phyloP scores from a whole-genome alignment of 2,329 filamentous ascomycete species.

The Botrytis paeoniae region DNA sequence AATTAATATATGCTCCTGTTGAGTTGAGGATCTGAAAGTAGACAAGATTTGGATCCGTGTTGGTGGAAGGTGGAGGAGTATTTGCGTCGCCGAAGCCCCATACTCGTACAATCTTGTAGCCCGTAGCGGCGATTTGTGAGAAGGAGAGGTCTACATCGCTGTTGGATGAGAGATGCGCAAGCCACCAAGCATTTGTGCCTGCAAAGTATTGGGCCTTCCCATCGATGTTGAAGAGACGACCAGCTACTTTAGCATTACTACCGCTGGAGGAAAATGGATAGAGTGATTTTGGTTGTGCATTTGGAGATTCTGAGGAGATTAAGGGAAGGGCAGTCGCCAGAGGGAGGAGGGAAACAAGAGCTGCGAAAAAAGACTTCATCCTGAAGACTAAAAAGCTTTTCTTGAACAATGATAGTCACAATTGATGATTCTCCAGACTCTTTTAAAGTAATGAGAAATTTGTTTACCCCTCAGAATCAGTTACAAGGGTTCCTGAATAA shows the following conservation, averaged over 20 bases:
- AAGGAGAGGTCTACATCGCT: slow-evolving; percentile 48
- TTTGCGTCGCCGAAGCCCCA: slow-evolving; percentile 45
- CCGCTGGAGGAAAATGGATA: slow-evolving; percentile 7
- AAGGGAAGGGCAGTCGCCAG: not conserved
- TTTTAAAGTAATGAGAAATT: not conserved
- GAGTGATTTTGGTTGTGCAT: not conserved
- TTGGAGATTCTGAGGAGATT: not conserved
- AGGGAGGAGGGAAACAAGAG: slow-evolving; percentile 3
- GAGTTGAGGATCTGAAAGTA: slow-evolving; percentile 46
- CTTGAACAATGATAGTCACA: not conserved
- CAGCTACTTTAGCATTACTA: slow-evolving; percentile 27
- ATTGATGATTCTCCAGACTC: not conserved
- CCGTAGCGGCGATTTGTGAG: slow-evolving; percentile 39
- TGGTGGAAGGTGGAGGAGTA: slow-evolving; percentile 20
- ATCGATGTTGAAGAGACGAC: slow-evolving; percentile 43
- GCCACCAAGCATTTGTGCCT: slow-evolving; percentile 56
- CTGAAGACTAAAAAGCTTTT: not conserved
- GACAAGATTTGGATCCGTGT: slow-evolving; percentile 41
- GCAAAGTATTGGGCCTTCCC: slow-evolving; percentile 48
- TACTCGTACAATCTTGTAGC: slow-evolving; percentile 55
- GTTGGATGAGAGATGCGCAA: slow-evolving; percentile 50
- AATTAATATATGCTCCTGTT: slow-evolving; percentile 57
- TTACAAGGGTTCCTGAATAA: not conserved
- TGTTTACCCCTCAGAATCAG: not conserved
- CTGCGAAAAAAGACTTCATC: slow-evolving; percentile 8